phyloP scores from a whole-genome alignment of 2,329 filamentous ascomycete genomes.

The Beauveria caledonica region DNA sequence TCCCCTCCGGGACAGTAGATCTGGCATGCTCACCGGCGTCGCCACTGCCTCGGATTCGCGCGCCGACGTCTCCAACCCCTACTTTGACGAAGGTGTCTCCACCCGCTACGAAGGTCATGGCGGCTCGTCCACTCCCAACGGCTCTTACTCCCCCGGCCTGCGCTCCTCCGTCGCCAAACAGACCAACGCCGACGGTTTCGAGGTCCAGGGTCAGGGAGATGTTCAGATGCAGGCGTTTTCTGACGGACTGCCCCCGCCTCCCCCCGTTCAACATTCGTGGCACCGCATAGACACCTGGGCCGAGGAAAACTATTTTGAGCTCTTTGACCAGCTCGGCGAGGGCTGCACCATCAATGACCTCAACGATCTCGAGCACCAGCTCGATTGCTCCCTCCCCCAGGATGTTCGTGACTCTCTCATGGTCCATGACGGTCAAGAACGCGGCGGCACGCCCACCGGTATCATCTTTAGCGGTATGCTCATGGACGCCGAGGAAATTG shows the following conservation, averaged over 20 bases:
- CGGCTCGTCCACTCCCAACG: slow-evolving; percentile 43
- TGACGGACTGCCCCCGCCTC: slow-evolving; percentile 82
- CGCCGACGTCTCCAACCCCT: slow-evolving; percentile 70
- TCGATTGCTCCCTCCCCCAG: slow-evolving; percentile 88
- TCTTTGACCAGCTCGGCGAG: slow-evolving; percentile 88
- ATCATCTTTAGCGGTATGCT: slow-evolving; percentile 93
- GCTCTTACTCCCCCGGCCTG: slow-evolving; percentile 85
- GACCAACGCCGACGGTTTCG: slow-evolving; percentile 56
- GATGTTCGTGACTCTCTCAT: slow-evolving; percentile 89
- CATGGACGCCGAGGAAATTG: slow-evolving; percentile 94
- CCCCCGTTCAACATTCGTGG: slow-evolving; percentile 86
- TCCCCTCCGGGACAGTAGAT: slow-evolving; percentile 72
- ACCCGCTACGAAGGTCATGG: slow-evolving; percentile 40
- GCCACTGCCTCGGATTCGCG: slow-evolving; percentile 86
- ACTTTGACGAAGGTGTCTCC: slow-evolving; percentile 62
- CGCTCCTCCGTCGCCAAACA: slow-evolving; percentile 66
- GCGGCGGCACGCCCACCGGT: slow-evolving; percentile 81
- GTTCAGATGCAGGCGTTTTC: slow-evolving; percentile 96
- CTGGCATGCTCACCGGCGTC: slow-evolving; percentile 77
- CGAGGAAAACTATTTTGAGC: slow-evolving; percentile 90
- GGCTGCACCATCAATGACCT: slow-evolving; percentile 89
- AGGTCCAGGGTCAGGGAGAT: slow-evolving; percentile 66
- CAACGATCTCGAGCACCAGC: slow-evolving; percentile 91
- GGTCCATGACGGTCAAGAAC: slow-evolving; percentile 94
- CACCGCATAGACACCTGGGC: slow-evolving; percentile 88